A percentile compares a stretch with the other conserved stretches of the same genome.
phyloP scores from a whole-genome alignment of 116 monocot genomes.

The Iris pallida region DNA sequence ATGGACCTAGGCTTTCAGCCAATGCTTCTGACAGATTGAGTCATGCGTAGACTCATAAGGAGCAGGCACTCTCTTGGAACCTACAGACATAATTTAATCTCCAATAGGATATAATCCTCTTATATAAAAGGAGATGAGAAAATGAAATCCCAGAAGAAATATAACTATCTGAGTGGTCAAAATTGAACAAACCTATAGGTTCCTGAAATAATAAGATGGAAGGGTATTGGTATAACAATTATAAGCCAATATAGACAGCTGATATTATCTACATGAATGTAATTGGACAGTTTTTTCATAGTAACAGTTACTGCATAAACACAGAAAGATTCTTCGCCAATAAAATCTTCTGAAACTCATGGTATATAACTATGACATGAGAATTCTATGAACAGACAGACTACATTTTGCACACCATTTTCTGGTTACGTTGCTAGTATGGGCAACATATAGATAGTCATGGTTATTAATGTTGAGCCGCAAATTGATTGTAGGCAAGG shows the following conservation, averaged over 20 bases:
- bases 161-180: no score
- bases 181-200: no score
- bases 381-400: background rate
- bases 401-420: background rate
- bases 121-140: background rate
- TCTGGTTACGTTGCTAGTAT: background rate
- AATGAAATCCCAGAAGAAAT: background rate
- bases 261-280: no score
- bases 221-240: background rate
- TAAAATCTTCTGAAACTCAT: background rate
- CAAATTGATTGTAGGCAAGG: background rate
- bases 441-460: background rate
- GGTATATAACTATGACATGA: background rate
- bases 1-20: no score
- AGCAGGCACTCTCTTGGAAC: background rate
- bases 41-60: background rate
- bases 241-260: background rate
- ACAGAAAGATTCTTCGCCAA: background rate
- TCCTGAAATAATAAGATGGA: background rate
- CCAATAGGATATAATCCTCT: background rate
- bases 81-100: background rate
- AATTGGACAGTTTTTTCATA: background rate
- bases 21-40: no score
- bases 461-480: background rate
- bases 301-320: background rate